Conservation (phyloP, 192 early-diverging fungal species). For the Cetraspora pellucida region DNA sequence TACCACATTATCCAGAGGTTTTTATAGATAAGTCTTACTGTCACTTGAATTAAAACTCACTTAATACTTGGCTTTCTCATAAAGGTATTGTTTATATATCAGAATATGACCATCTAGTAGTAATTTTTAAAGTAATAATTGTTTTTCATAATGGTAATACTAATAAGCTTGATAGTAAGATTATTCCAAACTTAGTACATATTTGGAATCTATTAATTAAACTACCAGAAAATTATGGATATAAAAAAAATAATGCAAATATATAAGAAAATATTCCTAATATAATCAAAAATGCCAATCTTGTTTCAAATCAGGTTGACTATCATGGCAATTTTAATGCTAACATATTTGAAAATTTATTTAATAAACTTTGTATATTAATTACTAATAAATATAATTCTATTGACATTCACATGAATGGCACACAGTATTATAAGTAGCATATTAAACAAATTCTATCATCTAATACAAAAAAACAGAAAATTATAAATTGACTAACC, state of each 20-base stretch:
- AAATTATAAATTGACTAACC: too few species aligned
- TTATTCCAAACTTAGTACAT: background rate
- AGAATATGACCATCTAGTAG: background rate
- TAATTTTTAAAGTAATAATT: background rate
- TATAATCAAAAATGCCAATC: too few species aligned
- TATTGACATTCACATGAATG: background rate
- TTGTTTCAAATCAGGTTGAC: too few species aligned
- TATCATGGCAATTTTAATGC: background rate
- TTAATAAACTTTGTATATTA: too few species aligned
- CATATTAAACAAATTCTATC: too few species aligned
- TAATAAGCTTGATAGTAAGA: background rate
- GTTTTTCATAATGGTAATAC: background rate
- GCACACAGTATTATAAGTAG: too few species aligned
- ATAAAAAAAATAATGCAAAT: too few species aligned
- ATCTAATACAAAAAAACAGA: too few species aligned
- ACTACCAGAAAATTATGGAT: too few species aligned
- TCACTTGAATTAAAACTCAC: background rate
- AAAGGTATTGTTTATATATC: conserved; percentile 1
- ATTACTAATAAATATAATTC: too few species aligned
- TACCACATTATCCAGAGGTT: background rate
- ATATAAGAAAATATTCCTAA: too few species aligned
- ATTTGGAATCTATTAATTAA: too few species aligned
- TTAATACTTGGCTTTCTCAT: conserved; percentile 15
- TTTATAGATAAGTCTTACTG: conserved; percentile 8
- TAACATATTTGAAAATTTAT: background rate